phyloP scores from a whole-genome alignment of 306 rosid species.

The Vigna mungo region DNA sequence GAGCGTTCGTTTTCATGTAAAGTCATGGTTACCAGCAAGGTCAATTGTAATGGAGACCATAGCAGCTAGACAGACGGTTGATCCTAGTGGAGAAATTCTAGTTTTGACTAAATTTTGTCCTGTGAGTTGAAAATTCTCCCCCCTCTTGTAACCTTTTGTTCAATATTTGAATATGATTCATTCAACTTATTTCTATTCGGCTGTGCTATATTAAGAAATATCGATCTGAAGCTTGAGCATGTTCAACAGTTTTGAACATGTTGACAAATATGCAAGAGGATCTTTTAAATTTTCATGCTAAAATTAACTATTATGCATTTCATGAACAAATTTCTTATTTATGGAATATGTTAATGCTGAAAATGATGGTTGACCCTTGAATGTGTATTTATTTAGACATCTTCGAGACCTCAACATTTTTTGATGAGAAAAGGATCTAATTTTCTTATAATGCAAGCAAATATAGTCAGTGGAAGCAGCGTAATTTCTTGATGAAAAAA shows the following conservation, averaged over 20 bases:
- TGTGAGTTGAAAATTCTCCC: constrained; percentile 62
- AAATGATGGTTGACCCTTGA: constrained; percentile 5
- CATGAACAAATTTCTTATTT: constrained; percentile 1
- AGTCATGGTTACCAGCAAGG: constrained; percentile 97
- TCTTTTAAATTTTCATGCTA: constrained; percentile 1
- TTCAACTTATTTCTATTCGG: constrained; percentile 32
- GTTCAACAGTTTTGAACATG: constrained; percentile 12
- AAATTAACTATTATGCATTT: background rate
- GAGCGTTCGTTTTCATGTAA: constrained; percentile 77
- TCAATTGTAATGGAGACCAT: constrained; percentile 85
- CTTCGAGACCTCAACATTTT: constrained; percentile 3
- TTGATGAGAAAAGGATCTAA: constrained; percentile 4
- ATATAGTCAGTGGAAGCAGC: background rate
- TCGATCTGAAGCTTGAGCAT: constrained; percentile 34
- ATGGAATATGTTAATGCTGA: constrained; percentile 6
- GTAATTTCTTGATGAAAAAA: background rate
- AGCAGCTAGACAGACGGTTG: constrained; percentile 70
- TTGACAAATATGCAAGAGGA: constrained; percentile 1
- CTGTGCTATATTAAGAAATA: constrained; percentile 12
- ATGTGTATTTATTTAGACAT: background rate
- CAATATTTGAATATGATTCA: constrained; percentile 16
- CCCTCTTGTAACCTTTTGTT: constrained; percentile 1
- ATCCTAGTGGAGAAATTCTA: constrained; percentile 90
- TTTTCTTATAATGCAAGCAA: background rate
- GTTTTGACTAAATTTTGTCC: constrained; percentile 86